These are phyloP conservation scores for Neoscytalidium dimidiatum DNA, from an alignment of 2,329 filamentous ascomycete species.

Conservation along the genomic window DNA sequence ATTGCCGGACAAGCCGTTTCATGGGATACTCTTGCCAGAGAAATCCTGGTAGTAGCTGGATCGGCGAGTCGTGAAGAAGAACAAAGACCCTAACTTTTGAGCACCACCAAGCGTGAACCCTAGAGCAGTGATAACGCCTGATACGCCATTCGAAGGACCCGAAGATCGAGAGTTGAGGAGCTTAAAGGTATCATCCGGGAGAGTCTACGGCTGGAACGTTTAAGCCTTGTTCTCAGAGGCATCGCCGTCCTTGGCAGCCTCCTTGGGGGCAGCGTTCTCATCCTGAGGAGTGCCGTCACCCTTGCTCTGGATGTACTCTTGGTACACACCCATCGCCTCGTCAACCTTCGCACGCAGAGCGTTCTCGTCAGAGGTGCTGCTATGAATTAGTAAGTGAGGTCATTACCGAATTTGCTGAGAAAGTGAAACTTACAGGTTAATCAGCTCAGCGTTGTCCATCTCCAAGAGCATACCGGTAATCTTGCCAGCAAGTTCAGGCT, in stretches of 20 bases:
- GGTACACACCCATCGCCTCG: slow-evolving; percentile 94
- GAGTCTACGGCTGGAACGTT: slow-evolving; percentile 7
- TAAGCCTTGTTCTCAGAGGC: slow-evolving; percentile 46
- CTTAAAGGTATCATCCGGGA: not conserved
- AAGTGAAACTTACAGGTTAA: slow-evolving; percentile 79
- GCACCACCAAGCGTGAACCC: slow-evolving; percentile 18
- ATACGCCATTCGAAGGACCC: slow-evolving; percentile 19
- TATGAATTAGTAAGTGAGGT: slow-evolving; percentile 30
- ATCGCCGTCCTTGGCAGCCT: slow-evolving; percentile 49
- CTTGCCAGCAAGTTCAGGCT: slow-evolving; percentile 96
- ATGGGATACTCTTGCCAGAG: not conserved
- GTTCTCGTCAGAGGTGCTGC: slow-evolving; percentile 82
- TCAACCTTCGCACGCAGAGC: slow-evolving; percentile 95
- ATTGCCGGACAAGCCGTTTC: not conserved
- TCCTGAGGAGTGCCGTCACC: slow-evolving; percentile 38
- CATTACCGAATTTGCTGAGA: not conserved
- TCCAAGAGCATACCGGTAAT: slow-evolving; percentile 99
- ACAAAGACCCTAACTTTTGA: slow-evolving; percentile 18
- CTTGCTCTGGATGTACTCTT: slow-evolving; percentile 96
- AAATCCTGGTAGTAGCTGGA: not conserved
- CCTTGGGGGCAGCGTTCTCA: slow-evolving; percentile 36
- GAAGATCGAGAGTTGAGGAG: slow-evolving; percentile 7
- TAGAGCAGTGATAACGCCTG: slow-evolving; percentile 14
- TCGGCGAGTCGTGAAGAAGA: not conserved
- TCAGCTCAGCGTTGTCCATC: slow-evolving; percentile 95